Base-by-base conservation (phyloP, 768 basidiomycete species). In the Rhodotorula toruloides region DNA sequence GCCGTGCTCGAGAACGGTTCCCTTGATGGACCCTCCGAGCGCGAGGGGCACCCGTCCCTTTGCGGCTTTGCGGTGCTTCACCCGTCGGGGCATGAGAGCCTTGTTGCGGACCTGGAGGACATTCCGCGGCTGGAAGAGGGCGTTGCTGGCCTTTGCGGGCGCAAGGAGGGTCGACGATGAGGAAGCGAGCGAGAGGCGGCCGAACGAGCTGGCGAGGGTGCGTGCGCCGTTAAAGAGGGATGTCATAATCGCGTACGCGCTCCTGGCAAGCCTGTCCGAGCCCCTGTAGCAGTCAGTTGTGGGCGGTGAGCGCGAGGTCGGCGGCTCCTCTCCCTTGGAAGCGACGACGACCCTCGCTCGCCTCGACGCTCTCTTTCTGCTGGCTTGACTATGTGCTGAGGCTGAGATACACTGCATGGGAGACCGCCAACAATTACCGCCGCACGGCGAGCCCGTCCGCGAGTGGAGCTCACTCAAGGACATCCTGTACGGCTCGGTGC, bases 1-100 rank as follows among this genome's bases (percentile, higher is more conserved):
- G 44, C 93, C 96, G 73, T 85, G 90, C 19, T 90, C 86, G 46
- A 98, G 84, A 2, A 91, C 91, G 8, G 96, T 93, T 29, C 94
- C 96, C 76, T 91, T 89, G 19, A 85, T 89, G 25, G 91, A 92
- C 19, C 96, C 96, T 59, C 94, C 96, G 37, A 78, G 85, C 3
- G 90, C 90, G 56, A 93, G 84, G 13, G 89, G 89, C 49, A 91
- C 82, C 50, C 86, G 83, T 57, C 92, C 93, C 77, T 96, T 96
- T 79, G 94, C 91, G 17, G 90, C 84, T 77, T 89, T 91, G 72
- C 88, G 81, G 76, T 89, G 86, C 77, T 90, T 87, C 63, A 91
- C 86, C 65, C 86, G 81, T 47, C 86, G 83, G 8, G 94, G 94
- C 4, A 91, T 91, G 34, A 97, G 73, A 47, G 71, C 58, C 57